Evolutionary conservation across 148 eudicot species (phyloP), one percentile per base, ranked within the genome.

Genomic region (Chenopodium quinoa): DNA sequence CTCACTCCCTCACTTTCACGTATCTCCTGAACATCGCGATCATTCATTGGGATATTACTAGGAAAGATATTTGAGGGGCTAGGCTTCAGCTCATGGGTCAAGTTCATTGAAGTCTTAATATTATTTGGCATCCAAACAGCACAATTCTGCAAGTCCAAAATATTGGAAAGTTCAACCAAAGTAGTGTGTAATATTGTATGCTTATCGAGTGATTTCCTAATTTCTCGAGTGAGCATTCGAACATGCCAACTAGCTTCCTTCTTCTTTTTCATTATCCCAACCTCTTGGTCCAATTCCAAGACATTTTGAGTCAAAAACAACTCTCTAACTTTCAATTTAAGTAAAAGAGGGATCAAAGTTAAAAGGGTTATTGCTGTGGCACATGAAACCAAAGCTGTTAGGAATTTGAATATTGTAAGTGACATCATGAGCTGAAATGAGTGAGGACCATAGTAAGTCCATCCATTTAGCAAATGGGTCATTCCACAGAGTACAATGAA

Each of bases 401-500:
- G 94, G 83, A 91, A 88, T 34, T 95, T 95, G 88, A 93, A 92
- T 70, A 95, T 79, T 54, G 97, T 95, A 64, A 95, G 94, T n/a
- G 97, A 89, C 78, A 95, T 89, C 89, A 92, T 87, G 11, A 95
- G 89, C 64, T 90, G 97, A 83, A 95, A 95, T 0, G 96, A 83
- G 81, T 95, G 97, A n/a, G 94, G 94, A 23, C 91, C 93, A n/a
- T 89, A 88, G 78, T 88, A 95, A 50, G 96, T 93, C 97, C 96
- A 93, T 2, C 91, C 92, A 72, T 92, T 95, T 86, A 95, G 94
- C 74, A 95, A 85, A 88, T 95, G 98, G 54, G 98, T 95, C 91
- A 91, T 87, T n/a, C 98, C 98, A 87, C 98, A 95, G n/a, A 95
- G 93, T 13, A 95, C 97, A 77, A 95, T 95, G 90, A 95, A 95